Conservation (phyloP, 176 grass and related monocot genomes). For the Carex littledalei region DNA sequence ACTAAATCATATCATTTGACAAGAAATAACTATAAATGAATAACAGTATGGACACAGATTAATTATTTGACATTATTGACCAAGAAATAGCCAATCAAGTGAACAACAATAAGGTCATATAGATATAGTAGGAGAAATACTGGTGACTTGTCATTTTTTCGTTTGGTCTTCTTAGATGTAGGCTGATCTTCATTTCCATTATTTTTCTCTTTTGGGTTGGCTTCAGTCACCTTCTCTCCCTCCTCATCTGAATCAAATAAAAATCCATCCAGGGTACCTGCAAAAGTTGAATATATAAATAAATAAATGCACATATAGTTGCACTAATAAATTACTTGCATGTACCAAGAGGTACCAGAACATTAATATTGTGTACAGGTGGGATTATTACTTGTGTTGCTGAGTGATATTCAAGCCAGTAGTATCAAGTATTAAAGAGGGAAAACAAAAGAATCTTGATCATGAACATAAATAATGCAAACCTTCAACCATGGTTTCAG, state of each 20-base stretch:
- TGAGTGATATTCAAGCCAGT: neutral
- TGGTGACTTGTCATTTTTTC: constrained; percentile 44
- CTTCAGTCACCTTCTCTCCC: constrained; percentile 43
- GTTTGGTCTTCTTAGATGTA: constrained; percentile 50
- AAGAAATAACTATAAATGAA: neutral
- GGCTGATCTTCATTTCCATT: constrained; percentile 60
- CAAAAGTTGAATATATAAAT: constrained; percentile 23
- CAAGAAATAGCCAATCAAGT: neutral
- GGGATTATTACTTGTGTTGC: constrained; percentile 6
- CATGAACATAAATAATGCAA: constrained; percentile 15
- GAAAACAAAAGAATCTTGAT: neutral
- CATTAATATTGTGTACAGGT: neutral
- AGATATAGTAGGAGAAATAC: constrained; percentile 23
- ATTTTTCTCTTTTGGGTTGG: constrained; percentile 52
- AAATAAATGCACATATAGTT: neutral
- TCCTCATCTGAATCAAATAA: constrained; percentile 93
- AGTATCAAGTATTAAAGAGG: neutral
- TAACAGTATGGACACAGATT: neutral
- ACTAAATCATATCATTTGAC: neutral
- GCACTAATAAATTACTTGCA: neutral
- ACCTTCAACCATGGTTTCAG: constrained; percentile 99
- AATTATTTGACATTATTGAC: neutral
- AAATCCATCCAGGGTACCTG: constrained; percentile 83
- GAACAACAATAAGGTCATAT: neutral
- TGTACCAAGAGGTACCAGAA: neutral